Evolutionary conservation across 306 rosid species (phyloP), one percentile per base, ranked within the genome.

Genomic region (Fragaria nilgerrensis): DNA sequence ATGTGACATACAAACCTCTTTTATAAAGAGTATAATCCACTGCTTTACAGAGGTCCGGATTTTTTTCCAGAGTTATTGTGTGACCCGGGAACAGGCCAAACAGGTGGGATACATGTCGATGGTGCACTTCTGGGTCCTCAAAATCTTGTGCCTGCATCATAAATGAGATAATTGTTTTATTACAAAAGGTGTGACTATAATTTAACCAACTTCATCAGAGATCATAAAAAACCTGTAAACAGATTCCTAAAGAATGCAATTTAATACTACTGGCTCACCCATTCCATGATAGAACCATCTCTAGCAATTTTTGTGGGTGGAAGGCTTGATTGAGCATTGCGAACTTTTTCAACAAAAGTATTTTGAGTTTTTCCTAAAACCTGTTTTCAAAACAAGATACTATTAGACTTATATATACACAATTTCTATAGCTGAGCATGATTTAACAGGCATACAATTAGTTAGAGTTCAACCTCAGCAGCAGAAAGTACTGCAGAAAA

Each of bases 261-360:
- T 16, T 49, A 68, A 70, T 73, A 78, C 43, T 73, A 74, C 70
- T 65, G 61, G 37, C 90, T 62, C 87, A 92, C 98, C 97, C 97
- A 95, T 91, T 95, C 97, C 96, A 92, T 88, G 71, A 95, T 79
- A 77, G 93, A 84, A 81, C 98, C 98, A 84, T 95, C 98, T 84
- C 86, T 81, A 78, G 96, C 87, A 81, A 90, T 82, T 84, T 84
- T 95, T 7, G 87, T 83, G 0, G 96, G 96, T 79, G 86, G 82
- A 65, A 92, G 93, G 86, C 83, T 86, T 55, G 92, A 65, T 87
- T 83, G 96, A 84, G 93, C 86, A 73, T 59, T 80, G 0, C 44
- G 81, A 52, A 88, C 97, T 78, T 85, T 90, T 72, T 56, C 83
- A 80, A 92, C 75, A 68, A 89, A 64, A 79, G 82, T 67, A 78